Conservation (phyloP, 441 rosid species). For the Gossypium trilobum region DNA sequence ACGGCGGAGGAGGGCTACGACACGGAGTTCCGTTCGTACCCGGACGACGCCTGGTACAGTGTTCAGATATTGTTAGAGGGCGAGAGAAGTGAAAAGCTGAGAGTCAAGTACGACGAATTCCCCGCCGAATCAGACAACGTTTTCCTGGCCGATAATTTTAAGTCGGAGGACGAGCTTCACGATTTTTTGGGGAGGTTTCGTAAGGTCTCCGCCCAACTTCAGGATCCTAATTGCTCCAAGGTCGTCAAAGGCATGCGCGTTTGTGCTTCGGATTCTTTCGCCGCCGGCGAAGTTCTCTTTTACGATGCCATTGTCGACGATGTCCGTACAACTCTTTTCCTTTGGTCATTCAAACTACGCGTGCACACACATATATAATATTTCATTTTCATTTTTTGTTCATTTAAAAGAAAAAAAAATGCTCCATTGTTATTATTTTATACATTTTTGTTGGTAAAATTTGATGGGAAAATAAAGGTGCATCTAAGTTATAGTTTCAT, state of each 20-base stretch:
- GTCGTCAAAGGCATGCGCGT: constrained; percentile 26
- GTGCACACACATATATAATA: not conserved
- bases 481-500: not conserved
- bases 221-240: constrained; percentile 17
- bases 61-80: constrained; percentile 17
- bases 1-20: constrained; percentile 2
- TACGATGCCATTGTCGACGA: constrained; percentile 41
- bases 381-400: not conserved
- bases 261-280: constrained; percentile 32
- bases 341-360: not conserved
- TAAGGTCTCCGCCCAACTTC: constrained; percentile 34
- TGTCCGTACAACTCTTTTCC: constrained; percentile 9
- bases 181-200: constrained; percentile 28
- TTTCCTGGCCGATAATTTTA: constrained; percentile 18
- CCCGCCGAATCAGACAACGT: constrained; percentile 17
- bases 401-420: not conserved
- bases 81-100: constrained; percentile 18
- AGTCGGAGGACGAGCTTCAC: constrained; percentile 13
- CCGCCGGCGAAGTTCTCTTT: constrained; percentile 24
- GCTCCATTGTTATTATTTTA: not conserved
- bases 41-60: constrained; percentile 41
- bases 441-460: not conserved
- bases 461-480: not conserved
- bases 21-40: constrained; percentile 23
- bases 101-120: constrained; percentile 22